Percentiles rank a stretch among this genome's conserved stretches.
These are phyloP conservation scores for Fusarium euwallaceae DNA, from an alignment of 2,329 filamentous ascomycete genomes.

Conservation along the genomic window DNA sequence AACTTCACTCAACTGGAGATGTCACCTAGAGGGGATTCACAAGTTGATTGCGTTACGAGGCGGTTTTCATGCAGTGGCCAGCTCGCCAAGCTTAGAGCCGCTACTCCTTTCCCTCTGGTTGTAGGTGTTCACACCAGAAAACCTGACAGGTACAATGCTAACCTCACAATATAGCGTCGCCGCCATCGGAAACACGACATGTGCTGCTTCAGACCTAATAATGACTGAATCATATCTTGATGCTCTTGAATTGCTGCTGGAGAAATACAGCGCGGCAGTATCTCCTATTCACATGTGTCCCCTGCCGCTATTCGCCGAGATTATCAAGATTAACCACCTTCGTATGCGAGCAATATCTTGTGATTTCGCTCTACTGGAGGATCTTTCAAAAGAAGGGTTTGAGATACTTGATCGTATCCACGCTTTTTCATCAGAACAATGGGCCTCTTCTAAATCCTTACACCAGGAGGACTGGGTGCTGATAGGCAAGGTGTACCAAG, in stretches of 20 bases:
- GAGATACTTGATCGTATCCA: not conserved
- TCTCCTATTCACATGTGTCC: not conserved
- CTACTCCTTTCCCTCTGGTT: not conserved
- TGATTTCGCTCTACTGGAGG: not conserved
- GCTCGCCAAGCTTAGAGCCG: not conserved
- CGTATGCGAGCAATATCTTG: not conserved
- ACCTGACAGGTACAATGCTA: not conserved
- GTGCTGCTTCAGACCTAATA: not conserved
- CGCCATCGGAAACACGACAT: not conserved
- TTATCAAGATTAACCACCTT: not conserved
- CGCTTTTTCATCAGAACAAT: not conserved
- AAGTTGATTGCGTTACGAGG: not conserved
- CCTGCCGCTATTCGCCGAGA: accelerated
- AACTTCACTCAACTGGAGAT: not conserved
- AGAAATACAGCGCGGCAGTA: not conserved
- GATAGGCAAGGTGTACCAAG: not conserved
- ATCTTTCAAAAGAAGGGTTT: not conserved
- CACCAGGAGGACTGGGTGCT: not conserved
- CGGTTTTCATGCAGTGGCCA: not conserved
- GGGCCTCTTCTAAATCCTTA: not conserved
- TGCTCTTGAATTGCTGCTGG: not conserved
- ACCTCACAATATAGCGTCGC: not conserved
- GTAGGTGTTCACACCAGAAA: not conserved
- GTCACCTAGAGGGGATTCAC: not conserved
- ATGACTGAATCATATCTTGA: not conserved